Percentiles rank a stretch among this genome's conserved stretches.
Evolutionary conservation across 2,329 filamentous ascomycete species (phyloP).

Genomic region (Neofusicoccum sp.): DNA sequence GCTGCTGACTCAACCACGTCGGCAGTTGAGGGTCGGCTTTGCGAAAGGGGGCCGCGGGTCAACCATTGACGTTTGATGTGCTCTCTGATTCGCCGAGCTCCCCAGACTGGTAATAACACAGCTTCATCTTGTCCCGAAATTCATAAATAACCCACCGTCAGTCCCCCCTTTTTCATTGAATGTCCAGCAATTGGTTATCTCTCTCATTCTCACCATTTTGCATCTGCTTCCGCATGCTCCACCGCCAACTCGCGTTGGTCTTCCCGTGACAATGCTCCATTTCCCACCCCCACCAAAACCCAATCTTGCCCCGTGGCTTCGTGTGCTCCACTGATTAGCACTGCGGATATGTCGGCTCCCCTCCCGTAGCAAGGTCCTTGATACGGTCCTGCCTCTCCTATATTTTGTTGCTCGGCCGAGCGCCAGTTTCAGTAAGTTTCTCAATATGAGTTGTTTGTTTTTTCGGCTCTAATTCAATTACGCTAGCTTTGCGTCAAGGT

Average conservation of each 20-base stretch:
- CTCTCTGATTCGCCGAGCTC: too few relatives aligned
- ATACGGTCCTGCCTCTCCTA: not conserved
- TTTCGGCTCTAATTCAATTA: not conserved
- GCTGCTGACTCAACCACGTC: constrained; percentile 6
- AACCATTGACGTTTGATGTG: too few relatives aligned
- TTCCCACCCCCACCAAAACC: not conserved
- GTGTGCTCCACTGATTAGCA: not conserved
- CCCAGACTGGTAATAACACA: too few relatives aligned
- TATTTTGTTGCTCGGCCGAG: not conserved
- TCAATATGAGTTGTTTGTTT: not conserved
- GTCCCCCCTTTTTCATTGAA: too few relatives aligned
- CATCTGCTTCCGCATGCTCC: not conserved
- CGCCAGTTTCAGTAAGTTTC: not conserved
- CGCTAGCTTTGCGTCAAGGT: not conserved
- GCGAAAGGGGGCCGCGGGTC: not conserved
- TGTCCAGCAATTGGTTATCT: not conserved
- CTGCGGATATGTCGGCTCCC: not conserved
- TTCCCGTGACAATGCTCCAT: not conserved
- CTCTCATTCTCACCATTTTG: not conserved
- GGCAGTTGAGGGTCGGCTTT: constrained; percentile 17
- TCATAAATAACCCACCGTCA: too few relatives aligned
- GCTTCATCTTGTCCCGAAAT: too few relatives aligned
- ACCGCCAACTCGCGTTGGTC: not conserved
- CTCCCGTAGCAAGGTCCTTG: not conserved
- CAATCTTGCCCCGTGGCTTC: not conserved